Base-by-base conservation (phyloP, 192 early-diverging fungal genomes). In the Tieghemiomyces parasiticus region DNA sequence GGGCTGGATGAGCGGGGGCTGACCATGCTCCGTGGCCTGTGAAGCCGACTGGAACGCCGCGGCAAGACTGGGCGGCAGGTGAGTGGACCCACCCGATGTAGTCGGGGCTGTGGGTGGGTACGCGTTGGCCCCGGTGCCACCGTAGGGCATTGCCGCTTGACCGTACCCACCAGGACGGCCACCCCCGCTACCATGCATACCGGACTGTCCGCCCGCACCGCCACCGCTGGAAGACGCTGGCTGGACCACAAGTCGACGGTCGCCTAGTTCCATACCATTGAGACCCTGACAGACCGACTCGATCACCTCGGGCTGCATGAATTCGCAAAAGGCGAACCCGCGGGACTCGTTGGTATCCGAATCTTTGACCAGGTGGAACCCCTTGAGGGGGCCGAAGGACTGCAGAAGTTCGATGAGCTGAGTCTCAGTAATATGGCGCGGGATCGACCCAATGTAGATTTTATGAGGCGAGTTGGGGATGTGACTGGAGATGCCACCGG, bases 281-380 rank as follows among this genome's bases (percentile, higher is more conserved):
- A 99, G 80, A 1, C 92, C 92, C 65, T 95, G 81, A 64, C 92
- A 95, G 14, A 90, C 95, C 42, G 92, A 74, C 63, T 99, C 95
- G 6, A 94, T 97, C 16, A 95, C 69, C 29, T 62, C 77, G 22
- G 90, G 82, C 67, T 96, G 89, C 20, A 78, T 75, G 61, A 92
- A 99, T 72, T 99, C 95, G 67, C 92, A 95, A 62, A 99, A 96
- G 2, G 93, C 95, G 76, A 89, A 96, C 1, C 95, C 95, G 73
- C 90, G 89, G 51, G 91, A 94, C 53, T 77, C 56, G 3, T 81
- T 79, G 6, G 81, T 85, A 28, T 71, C 71, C 32, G 63, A 76
- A 53, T 95, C 94, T 63, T 89, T 92, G 9, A 99, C 92, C 35
- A 99, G 65, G 64, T 95, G 93, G 66, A 99, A 99, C 0, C 89